These are phyloP conservation scores for Euphorbia lathyris DNA, from an alignment of 345 rosid species.

Conservation along the genomic window DNA sequence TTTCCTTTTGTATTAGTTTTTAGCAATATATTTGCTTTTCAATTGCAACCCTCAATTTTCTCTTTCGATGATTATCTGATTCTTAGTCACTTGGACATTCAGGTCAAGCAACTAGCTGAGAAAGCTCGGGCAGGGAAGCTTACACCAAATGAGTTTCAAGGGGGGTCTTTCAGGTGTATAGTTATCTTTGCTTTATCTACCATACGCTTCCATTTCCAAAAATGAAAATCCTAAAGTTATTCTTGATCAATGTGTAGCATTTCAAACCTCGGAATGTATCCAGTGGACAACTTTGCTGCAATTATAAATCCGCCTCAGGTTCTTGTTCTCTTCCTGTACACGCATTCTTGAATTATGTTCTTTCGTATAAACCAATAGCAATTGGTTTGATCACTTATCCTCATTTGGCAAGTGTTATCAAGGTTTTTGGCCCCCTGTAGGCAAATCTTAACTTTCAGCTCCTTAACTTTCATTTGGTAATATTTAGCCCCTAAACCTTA, in stretches of 20 bases:
- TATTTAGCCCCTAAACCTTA: too few relatives aligned
- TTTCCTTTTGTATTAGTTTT: background rate
- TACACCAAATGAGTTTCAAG: slow-evolving; percentile 85
- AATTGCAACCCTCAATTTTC: background rate
- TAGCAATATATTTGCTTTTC: background rate
- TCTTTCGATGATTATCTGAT: background rate
- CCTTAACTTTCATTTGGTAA: too few relatives aligned
- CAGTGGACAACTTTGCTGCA: slow-evolving; percentile 88
- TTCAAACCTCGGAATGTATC: slow-evolving; percentile 99
- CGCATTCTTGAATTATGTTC: background rate
- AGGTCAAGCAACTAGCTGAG: slow-evolving; percentile 95
- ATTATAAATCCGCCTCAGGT: slow-evolving; percentile 99
- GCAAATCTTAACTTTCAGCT: too few relatives aligned
- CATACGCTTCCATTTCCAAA: background rate
- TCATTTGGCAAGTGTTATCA: background rate
- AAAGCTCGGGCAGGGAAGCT: slow-evolving; percentile 93
- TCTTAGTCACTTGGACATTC: slow-evolving; percentile 17
- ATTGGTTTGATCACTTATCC: background rate
- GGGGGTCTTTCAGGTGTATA: slow-evolving; percentile 90
- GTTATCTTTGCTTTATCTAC: background rate
- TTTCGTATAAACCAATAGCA: background rate
- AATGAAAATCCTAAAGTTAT: background rate
- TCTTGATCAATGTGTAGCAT: slow-evolving; percentile 59
- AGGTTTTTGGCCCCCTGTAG: too few relatives aligned
- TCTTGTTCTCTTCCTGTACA: slow-evolving; percentile 24